These are phyloP conservation scores for Nadsonia fulvescens DNA, from an alignment of 805 yeast species.

Conservation along the genomic window DNA sequence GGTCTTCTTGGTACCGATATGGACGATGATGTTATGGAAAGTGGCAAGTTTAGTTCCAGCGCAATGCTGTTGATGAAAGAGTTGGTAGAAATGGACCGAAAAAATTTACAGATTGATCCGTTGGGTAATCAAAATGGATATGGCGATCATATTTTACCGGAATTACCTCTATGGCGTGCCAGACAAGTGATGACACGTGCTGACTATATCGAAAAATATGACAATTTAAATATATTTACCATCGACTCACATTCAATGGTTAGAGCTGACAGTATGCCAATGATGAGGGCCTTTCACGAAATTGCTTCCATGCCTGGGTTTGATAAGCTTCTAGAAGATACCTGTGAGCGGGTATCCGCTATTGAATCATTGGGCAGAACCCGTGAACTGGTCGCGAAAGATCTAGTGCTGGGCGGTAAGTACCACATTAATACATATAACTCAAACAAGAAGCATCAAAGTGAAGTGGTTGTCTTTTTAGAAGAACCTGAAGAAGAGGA, in stretches of 20 bases:
- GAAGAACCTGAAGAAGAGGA: conserved; percentile 6
- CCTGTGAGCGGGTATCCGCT: conserved; percentile 49
- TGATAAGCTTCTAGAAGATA: conserved; percentile 43
- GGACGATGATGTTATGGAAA: conserved; percentile 84
- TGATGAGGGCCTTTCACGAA: conserved; percentile 81
- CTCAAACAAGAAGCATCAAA: conserved; percentile 1
- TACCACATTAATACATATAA: conserved; percentile 9
- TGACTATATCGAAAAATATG: conserved; percentile 60
- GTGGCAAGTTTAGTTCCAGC: conserved; percentile 55
- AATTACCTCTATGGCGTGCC: conserved; percentile 67
- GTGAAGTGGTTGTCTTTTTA: conserved; percentile 2
- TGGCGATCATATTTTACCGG: conserved; percentile 41
- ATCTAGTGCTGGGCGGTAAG: conserved; percentile 26
- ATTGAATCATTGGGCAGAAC: conserved; percentile 68
- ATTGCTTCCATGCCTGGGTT: conserved; percentile 57
- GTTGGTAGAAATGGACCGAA: conserved; percentile 49
- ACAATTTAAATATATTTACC: conserved; percentile 61
- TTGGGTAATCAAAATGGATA: conserved; percentile 11
- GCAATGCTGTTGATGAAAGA: conserved; percentile 59
- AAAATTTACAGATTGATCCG: conserved; percentile 6
- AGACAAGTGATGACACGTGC: conserved; percentile 73
- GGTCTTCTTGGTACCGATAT: conserved; percentile 56
- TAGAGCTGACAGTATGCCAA: conserved; percentile 66
- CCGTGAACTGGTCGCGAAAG: conserved; percentile 56
- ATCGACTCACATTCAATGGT: conserved; percentile 55